Percentiles rank a stretch among this genome's conserved stretches.
Evolutionary conservation across 345 rosid genomes (phyloP).

Genomic region (Gossypium bickii): DNA sequence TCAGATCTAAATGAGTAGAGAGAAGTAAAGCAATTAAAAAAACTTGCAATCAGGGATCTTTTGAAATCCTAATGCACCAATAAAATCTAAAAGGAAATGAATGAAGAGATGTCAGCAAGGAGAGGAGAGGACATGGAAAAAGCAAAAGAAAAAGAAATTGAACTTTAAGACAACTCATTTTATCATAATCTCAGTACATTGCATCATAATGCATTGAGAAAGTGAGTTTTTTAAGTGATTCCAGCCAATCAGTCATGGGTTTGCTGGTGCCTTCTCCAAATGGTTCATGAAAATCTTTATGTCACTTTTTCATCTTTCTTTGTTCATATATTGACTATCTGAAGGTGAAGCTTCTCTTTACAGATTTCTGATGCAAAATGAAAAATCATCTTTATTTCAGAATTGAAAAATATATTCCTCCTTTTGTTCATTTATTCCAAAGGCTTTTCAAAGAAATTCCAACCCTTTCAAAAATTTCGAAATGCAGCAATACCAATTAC

Average conservation of each 20-base stretch:
- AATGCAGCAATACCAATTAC: too few species aligned
- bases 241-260: too few species aligned
- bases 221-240: not conserved
- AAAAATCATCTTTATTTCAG: not conserved
- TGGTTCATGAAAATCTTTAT: not conserved
- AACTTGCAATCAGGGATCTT: not conserved
- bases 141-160: too few species aligned
- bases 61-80: not conserved
- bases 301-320: not conserved
- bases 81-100: not conserved
- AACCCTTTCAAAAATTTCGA: too few species aligned
- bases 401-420: not conserved
- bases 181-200: not conserved
- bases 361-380: not conserved
- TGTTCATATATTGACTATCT: not conserved
- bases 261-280: not conserved
- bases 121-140: too few species aligned
- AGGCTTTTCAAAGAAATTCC: not conserved
- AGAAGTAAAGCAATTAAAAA: not conserved
- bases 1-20: not conserved
- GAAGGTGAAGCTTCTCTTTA: not conserved
- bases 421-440: too few species aligned
- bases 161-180: not conserved
- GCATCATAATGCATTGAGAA: slow-evolving; percentile 1
- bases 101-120: not conserved